Evolutionary conservation across 495 filamentous ascomycete genomes (phyloP), one percentile per base, ranked within the genome.

Genomic region (Podospora fimiseda): DNA sequence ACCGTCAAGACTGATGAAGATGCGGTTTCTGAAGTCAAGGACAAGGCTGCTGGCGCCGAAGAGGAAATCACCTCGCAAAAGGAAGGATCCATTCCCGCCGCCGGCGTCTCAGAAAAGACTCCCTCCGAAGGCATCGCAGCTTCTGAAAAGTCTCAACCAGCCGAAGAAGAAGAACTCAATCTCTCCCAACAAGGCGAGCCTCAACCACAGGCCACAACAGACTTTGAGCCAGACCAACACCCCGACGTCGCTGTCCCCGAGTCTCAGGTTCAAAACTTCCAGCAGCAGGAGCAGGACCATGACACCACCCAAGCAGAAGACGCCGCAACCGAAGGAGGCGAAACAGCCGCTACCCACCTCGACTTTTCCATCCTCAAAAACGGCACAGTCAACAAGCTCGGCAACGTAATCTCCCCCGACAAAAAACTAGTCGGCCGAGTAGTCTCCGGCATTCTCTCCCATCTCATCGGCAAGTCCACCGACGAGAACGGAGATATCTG

Each of bases 401-500:
- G 89, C 49, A 85, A 86, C 55, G 83, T 93, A 49, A 82, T 90
- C 33, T 81, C 83, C 19, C 71, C 79, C 2, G 77, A 87, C n/a
- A 85, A 85, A 8, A 78, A 86, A 22, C 74, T 87, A 1, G 81
- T 90, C 62, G 88, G 78, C 15, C 81, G 80, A 38, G 74, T 94
- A 2, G 71, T 82, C 13, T 77, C 86, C 57, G 88, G 88, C 22
- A 80, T 84, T 33, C 65, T 81, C 9, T 80, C 83, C 69, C 74
- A 86, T 40, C 75, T 90, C 4, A 70, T 81, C 8, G 86, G 86
- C 51, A 86, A 80, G 70, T 80, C 80, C 59, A 77, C 84, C 36
- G 85, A 87, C 59, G 78, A 79, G 21, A 75, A 90, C 43, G 88
- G 88, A 37, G 75, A 86, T 57, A 82, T 94, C 67, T 90, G 84